Evolutionary conservation across 305 asterid species (phyloP), one percentile per base, ranked within the genome.

Genomic region (Fraxinus paxiana): DNA sequence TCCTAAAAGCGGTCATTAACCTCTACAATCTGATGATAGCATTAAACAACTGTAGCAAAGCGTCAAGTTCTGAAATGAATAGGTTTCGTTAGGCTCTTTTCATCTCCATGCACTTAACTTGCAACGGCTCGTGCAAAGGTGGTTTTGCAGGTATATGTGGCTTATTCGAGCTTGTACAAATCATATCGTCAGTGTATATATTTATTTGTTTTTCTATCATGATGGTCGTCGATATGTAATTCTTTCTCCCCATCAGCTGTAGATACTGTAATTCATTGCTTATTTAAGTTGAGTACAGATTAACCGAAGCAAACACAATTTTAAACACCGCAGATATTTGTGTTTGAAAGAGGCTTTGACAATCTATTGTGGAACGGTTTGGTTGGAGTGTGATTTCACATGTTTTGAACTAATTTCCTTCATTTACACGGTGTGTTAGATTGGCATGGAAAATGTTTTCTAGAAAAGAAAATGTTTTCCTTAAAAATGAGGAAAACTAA

Each of bases 171-270:
- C 82, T 26, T 86, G 87, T 90, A 93, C 90, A 91, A 88, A 91
- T 93, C 87, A 80, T 83, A 82, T 83, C 80, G 80, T 85, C 87
- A 76, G 81, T 87, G 92, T 88, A 87, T 88, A 88, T 88, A 90
- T 85, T 67, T 80, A 79, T 73, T 81, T 38, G 85, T 81, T 83
- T 78, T 46, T 22, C 67, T 63, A 46, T 76, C 38, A 43, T 84
- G 76, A 87, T 82, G 85, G 89, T 79, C 87, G 78, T 79, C 87
- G 80, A 84, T 86, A 31, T 91, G 94, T 81, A 88, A 82, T 87
- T 86, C 83, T 79, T 82, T 85, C 78, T 26, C 75, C 63, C 73
- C 75, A 46, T 33, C 79, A 85, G 84, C 72, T 87, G 88, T 90
- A 87, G 89, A 89, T 81, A 78, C 86, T 69, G 10, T 84, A 80